A percentile compares a stretch with the other conserved stretches of the same genome.
Evolutionary conservation across 2,329 filamentous ascomycete genomes (phyloP).

Genomic region (Hypoxylon sp.): DNA sequence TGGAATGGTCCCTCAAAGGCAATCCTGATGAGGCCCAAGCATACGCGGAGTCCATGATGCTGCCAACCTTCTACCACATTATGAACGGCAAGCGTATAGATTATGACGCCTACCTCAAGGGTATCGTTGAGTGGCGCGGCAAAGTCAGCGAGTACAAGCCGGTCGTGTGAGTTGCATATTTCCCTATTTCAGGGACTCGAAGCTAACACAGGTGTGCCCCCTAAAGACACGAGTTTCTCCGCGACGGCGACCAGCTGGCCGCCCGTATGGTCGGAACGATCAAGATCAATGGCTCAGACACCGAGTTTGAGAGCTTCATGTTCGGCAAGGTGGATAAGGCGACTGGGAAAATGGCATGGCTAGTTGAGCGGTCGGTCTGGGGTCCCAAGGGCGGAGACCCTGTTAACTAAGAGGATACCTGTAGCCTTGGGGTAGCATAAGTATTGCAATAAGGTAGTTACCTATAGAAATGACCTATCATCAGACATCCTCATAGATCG

Average conservation of each 20-base stretch:
- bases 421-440: background rate
- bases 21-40: conserved; percentile 34
- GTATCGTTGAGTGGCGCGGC: conserved; percentile 48
- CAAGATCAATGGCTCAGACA: conserved; percentile 47
- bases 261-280: conserved; percentile 51
- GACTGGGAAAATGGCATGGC: conserved; percentile 49
- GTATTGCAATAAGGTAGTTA: background rate
- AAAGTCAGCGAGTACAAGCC: conserved; percentile 50
- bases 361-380: conserved; percentile 51
- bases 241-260: conserved; percentile 50
- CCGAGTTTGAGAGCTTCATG: conserved; percentile 51
- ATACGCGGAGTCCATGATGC: conserved; percentile 27
- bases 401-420: background rate
- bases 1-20: conserved; percentile 45
- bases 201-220: conserved; percentile 1
- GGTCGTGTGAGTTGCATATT: conserved; percentile 44
- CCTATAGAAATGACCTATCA: background rate
- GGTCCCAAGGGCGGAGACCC: conserved; percentile 13
- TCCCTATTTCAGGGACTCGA: background rate
- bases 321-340: conserved; percentile 50
- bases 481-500: background rate
- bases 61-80: conserved; percentile 44
- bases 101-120: conserved; percentile 45
- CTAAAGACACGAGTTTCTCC: conserved; percentile 50
- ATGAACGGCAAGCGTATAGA: conserved; percentile 45